Base-by-base conservation (phyloP, 1,139 yeast genomes). In the Hyphopichia khmerensis region DNA sequence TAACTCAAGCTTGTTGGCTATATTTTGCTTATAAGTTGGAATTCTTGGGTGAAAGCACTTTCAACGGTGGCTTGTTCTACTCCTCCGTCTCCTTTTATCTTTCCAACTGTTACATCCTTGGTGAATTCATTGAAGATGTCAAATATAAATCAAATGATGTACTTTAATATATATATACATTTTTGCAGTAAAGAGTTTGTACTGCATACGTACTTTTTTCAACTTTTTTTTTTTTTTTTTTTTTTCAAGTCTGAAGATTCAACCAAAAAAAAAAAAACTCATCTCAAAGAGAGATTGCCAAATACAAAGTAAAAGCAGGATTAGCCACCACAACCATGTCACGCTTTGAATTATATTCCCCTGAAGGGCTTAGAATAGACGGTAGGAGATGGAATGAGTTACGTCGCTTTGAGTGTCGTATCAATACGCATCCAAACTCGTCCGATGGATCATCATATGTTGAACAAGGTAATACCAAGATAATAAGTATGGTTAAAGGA, bases 321-420 rank as follows among this genome's bases (percentile, higher is more conserved):
- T n/a, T n/a, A n/a, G n/a, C n/a, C n/a, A n/a, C n/a, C n/a, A n/a
- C n/a, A 16, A 18, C 14, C 17, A 77, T 77, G 86, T 80, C 85
- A 35, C 71, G 87, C 45, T 70, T 82, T 62, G 99, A 91, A 67
- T 65, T 91, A 40, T 90, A 87, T 57, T 89, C 96, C 0, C 96
- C 96, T 2, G 98, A 91, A 63, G 99, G 98, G 4, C 74, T 93
- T 39, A 75, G 98, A 52, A 72, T 86, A 11, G 98, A 93, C 57
- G 99, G 99, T 3, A 80, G 99, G 57, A 76, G 99, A 52, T 90
- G 95, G 93, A 89, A 91, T 56, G 98, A 93, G 61, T 72, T 91
- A 39, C 82, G 98, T 42, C 76, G 84, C 33, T 88, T 93, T 56
- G 81, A 80, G 35, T 87, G 96, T 57, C 78, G 82, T 26, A 80